phyloP scores from a whole-genome alignment of 176 grass and related monocot genomes.

The Cymbopogon citratus region DNA sequence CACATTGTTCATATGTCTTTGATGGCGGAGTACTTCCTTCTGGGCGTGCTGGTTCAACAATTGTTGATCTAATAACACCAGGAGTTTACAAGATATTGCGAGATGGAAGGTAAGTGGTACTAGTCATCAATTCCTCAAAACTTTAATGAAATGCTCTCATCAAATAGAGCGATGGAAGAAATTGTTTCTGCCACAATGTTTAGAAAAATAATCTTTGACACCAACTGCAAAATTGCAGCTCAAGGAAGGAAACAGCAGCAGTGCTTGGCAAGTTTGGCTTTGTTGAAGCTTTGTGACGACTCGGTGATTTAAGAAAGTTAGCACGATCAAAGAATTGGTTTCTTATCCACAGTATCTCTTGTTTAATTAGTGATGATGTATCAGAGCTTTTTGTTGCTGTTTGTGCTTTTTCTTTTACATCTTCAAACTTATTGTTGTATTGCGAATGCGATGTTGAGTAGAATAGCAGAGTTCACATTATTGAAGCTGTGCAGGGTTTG shows the following conservation, averaged over 20 bases:
- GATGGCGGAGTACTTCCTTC: conserved; percentile 78
- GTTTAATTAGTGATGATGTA: conserved; percentile 7
- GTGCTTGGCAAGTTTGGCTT: conserved; percentile 63
- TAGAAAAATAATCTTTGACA: neutral
- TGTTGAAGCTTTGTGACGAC: conserved; percentile 46
- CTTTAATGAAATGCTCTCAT: neutral
- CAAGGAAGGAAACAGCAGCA: conserved; percentile 59
- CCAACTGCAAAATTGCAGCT: conserved; percentile 46
- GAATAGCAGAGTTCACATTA: neutral
- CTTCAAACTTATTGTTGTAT: neutral
- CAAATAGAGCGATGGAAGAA: neutral
- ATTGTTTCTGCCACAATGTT: conserved; percentile 9
- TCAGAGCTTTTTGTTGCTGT: neutral
- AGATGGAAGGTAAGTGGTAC: conserved; percentile 64
- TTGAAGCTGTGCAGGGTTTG: neutral
- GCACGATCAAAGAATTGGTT: neutral
- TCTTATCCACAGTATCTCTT: neutral
- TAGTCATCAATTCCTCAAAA: neutral
- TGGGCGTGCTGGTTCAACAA: conserved; percentile 85
- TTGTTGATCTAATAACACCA: conserved; percentile 68
- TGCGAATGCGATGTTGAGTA: neutral
- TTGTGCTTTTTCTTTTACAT: conserved; percentile 9
- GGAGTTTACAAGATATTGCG: conserved; percentile 84
- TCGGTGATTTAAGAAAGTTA: neutral
- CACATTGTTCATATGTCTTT: conserved; percentile 73